Evolutionary conservation across 2,329 filamentous ascomycete species (phyloP).

Genomic region (Cyphellophora attinorum): DNA sequence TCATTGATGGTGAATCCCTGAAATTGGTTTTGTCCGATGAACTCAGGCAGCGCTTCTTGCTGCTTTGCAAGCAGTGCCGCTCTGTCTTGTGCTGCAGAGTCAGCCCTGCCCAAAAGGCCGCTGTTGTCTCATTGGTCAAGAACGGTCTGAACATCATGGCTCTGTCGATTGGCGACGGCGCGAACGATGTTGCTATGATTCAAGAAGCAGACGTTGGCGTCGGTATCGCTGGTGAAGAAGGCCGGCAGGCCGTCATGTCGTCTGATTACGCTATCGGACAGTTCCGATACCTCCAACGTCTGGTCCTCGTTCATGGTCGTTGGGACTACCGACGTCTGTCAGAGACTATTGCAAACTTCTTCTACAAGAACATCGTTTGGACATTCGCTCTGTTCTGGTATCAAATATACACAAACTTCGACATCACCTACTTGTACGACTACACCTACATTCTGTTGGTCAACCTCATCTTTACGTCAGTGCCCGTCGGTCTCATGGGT

Average conservation of each 20-base stretch:
- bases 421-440: conserved; percentile 94
- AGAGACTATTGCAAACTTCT: conserved; percentile 96
- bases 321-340: conserved; percentile 94
- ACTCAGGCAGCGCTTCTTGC: conserved; percentile 81
- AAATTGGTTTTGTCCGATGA: conserved; percentile 75
- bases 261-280: conserved; percentile 93
- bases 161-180: conserved; percentile 82
- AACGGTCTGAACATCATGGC: conserved; percentile 93
- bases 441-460: conserved; percentile 96
- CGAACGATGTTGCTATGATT: conserved; percentile 96
- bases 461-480: conserved; percentile 91
- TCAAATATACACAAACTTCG: conserved; percentile 89
- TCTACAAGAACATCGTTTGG: conserved; percentile 99
- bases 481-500: conserved; percentile 91
- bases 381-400: conserved; percentile 96
- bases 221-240: conserved; percentile 87
- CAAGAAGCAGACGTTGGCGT: conserved; percentile 96
- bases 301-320: conserved; percentile 81
- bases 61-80: conserved; percentile 94
- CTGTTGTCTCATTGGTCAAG: conserved; percentile 95
- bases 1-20: conserved; percentile 91
- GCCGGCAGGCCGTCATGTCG: conserved; percentile 88
- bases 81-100: conserved; percentile 96
- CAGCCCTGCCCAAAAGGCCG: conserved; percentile 90
- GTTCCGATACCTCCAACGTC: conserved; percentile 75